Base-by-base conservation (phyloP, 768 basidiomycete genomes). In the Glaciozyma antarctica region DNA sequence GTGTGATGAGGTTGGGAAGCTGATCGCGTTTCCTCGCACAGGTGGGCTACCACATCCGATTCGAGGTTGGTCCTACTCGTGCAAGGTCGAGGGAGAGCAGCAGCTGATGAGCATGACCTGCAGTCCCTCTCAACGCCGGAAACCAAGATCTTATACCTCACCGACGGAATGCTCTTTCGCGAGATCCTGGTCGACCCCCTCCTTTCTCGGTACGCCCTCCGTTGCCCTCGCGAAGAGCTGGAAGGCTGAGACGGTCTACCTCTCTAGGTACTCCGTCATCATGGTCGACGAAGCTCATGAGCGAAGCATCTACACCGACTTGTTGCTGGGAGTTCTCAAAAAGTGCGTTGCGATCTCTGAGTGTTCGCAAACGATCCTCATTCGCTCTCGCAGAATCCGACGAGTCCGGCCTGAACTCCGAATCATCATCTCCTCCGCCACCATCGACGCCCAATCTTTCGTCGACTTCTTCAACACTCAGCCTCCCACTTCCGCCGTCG, bases 281-380 rank as follows among this genome's bases (percentile, higher is more conserved):
- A 98, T 99, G 92, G 91, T 99, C 55, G 95, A 99, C 72, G 95
- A 98, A 79, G 95, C 91, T 0, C 95, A 99, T 75, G 95, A 99
- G 75, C 81, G 95, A 43, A 90, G 90, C 73, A 81, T 90, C n/a
- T 94, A 97, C 75, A 97, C 93, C 1, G 95, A 99, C 75, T 78
- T 99, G 15, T 78, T 99, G 2, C 80, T 99, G 1, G 94, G 94
- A 0, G 78, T 97, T 22, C 77, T 99, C 55, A 94, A 95, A 79
- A 98, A 98, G 93, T 93, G 53, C 44, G 80, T 71, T 2, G 54
- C 19, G 30, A 26, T 3, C 15, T 52, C 54, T 41, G n/a, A 30
- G 24, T 28, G 32, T 45, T 53, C 34, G 32, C 54, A 54, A 43
- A 17, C 38, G 22, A 51, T 34, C 54, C 10, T 17, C 45, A 48